Evolutionary conservation across 2,329 filamentous ascomycete species (phyloP).

Genomic region (Phaeoacremonium minimum): DNA sequence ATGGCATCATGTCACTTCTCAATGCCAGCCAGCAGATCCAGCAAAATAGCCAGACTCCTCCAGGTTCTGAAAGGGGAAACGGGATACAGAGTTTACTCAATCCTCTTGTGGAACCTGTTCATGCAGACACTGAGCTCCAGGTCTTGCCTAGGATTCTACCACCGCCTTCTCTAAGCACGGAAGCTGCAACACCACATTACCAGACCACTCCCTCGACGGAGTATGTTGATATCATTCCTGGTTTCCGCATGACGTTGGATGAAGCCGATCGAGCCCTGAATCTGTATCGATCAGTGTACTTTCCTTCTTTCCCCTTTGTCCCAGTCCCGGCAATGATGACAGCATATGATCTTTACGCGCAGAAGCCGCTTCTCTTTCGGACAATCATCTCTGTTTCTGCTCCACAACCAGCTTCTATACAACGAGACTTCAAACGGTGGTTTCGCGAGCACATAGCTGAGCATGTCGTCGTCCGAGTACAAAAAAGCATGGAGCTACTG

Average conservation of each 20-base stretch:
- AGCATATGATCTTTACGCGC: constrained; percentile 22
- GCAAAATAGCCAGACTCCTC: constrained; percentile 9
- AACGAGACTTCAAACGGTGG: constrained; percentile 27
- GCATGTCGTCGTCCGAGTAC: constrained; percentile 28
- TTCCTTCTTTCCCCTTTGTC: constrained; percentile 32
- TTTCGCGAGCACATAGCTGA: constrained; percentile 29
- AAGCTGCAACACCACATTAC: neutral
- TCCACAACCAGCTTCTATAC: constrained; percentile 23
- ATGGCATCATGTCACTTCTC: constrained; percentile 31
- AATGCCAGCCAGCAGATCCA: constrained; percentile 22
- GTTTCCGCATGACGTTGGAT: constrained; percentile 23
- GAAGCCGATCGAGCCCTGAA: constrained; percentile 26
- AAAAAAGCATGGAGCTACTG: constrained; percentile 28
- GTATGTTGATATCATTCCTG: constrained; percentile 27
- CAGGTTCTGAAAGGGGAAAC: constrained; percentile 4
- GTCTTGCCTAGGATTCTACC: neutral
- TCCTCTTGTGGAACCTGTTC: constrained; percentile 5
- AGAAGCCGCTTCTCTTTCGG: constrained; percentile 30
- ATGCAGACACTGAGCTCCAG: neutral
- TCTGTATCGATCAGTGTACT: constrained; percentile 25
- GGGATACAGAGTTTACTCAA: constrained; percentile 10
- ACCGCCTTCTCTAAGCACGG: neutral
- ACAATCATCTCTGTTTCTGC: constrained; percentile 26
- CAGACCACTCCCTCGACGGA: neutral
- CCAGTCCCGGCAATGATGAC: constrained; percentile 18